Evolutionary conservation across 352 stramenopile species (phyloP).

Genomic region (Halophytophthora polymorphica): DNA sequence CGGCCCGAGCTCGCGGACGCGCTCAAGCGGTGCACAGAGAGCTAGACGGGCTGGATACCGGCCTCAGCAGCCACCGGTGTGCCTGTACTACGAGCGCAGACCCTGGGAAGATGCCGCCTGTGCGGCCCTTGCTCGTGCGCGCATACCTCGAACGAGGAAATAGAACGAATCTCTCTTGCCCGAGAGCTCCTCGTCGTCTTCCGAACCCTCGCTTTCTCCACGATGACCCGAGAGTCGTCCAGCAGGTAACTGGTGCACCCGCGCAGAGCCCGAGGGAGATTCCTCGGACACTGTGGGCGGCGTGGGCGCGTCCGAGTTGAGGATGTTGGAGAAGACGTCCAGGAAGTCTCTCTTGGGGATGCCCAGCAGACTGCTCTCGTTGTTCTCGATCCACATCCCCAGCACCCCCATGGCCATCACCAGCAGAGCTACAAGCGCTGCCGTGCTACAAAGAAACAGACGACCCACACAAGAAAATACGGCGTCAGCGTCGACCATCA

Average conservation of each 20-base stretch:
- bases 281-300: background rate
- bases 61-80: background rate
- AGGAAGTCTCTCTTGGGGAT: slow-evolving; percentile 64
- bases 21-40: slow-evolving; percentile 23
- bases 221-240: background rate
- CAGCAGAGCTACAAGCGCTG: slow-evolving; percentile 42
- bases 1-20: slow-evolving; percentile 52
- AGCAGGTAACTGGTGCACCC: slow-evolving; percentile 10
- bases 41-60: slow-evolving; percentile 4
- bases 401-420: slow-evolving; percentile 52
- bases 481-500: background rate
- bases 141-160: slow-evolving; percentile 65
- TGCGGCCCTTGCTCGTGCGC: slow-evolving; percentile 17
- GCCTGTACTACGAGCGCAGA: background rate
- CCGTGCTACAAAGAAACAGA: slow-evolving; percentile 18
- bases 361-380: slow-evolving; percentile 60
- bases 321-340: slow-evolving; percentile 60
- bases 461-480: background rate
- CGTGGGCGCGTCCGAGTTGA: slow-evolving; percentile 35
- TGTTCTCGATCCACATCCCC: slow-evolving; percentile 72
- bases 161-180: slow-evolving; percentile 79
- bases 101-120: slow-evolving; percentile 4
- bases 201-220: slow-evolving; percentile 8
- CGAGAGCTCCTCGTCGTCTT: slow-evolving; percentile 27
- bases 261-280: slow-evolving; percentile 6